Base-by-base conservation (phyloP, 306 rosid genomes). In the Cicer chorassanicum region DNA sequence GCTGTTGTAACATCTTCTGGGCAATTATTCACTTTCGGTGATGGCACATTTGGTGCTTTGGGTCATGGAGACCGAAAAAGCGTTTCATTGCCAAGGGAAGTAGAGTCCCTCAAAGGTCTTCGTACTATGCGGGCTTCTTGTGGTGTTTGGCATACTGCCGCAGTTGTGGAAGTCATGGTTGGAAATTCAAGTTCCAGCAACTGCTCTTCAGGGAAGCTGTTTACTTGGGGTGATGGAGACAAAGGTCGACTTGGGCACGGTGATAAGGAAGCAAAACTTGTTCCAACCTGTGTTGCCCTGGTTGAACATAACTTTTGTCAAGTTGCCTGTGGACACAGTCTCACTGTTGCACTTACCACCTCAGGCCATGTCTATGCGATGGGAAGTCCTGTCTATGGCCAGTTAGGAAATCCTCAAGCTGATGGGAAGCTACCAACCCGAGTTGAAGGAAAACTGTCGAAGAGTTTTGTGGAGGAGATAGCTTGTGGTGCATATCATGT, bases 61-160 rank as follows among this genome's bases (percentile, higher is more conserved):
- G 99, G 99, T 70, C 99, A 94, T 72, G 99, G 99, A 70, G 93
- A 86, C 82, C 81, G 89, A 45, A 82, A 82, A 65, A 94, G 90
- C 75, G 86, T 87, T 78, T 90, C 93, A 43, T 74, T 94, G 68
- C 99, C 99, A 38, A 90, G 93, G 87, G 99, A 94, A 87, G 96
- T 94, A 53, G 99, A 94, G 76, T 92, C 97, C 77, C 90, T 92
- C 9, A 94, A 92, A 88, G 99, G 99, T 69, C 96, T 94, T 64
- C 96, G 97, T 15, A 92, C 96, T 44, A 97, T 94, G 73, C 91
- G 88, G 75, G 99, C 96, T 69, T 88, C 99, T 65, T 94, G 99
- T 86, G 99, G 99, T 60, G 99, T 90, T 83, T 94, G 99, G 99
- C 99, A 94, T 75, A 91, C 99, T 68, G 99, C 99, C 82, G 99